Base-by-base conservation (phyloP, 164 flowering plant species). In the Houttuynia cordata region DNA sequence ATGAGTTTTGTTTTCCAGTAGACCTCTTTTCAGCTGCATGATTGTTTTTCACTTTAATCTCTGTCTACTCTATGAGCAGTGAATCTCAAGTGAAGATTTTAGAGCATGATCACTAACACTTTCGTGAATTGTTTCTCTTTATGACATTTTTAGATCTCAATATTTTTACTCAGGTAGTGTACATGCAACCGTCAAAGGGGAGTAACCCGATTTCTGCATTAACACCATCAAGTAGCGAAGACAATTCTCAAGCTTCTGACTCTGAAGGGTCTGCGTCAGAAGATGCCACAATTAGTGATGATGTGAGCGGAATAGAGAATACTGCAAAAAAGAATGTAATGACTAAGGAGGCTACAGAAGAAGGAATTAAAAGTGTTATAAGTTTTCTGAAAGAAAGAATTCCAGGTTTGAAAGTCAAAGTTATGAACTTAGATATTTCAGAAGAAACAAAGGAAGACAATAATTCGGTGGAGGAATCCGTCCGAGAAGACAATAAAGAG, bases 361-460 rank as follows among this genome's bases (percentile, higher is more conserved):
- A 90, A 67, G 99, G 87, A 64, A 77, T 93, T 62, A 86, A 76
- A 65, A 84, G 83, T 53, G 90, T 93, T 47, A 76, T 91, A 39
- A 81, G 82, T 60, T 91, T 86, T 75, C 83, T 91, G 15, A 91
- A 85, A 68, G 91, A 83, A 15, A 84, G 83, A 70, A 84, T 91
- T 68, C 97, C 97, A 3, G 90, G 88, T 37, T 69, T 93, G 60
- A 90, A 88, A 76, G 77, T 88, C 23, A 82, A 93, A 74, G 83
- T 93, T 57, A 83, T 79, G 84, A 80, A 85, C 13, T 52, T 81
- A n/a, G 69, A 76, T 70, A 78, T 79, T 19, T 40, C 77, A 18
- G 89, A 78, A 39, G 86, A 84, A 66, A 73, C 69, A 22, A 71
- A 71, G 37, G 81, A 75, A 39, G 87, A 77, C 34, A 66, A 22